Evolutionary conservation across 2,329 filamentous ascomycete genomes (phyloP), one percentile per base, ranked within the genome.

Genomic region (Alternaria gaisen): DNA sequence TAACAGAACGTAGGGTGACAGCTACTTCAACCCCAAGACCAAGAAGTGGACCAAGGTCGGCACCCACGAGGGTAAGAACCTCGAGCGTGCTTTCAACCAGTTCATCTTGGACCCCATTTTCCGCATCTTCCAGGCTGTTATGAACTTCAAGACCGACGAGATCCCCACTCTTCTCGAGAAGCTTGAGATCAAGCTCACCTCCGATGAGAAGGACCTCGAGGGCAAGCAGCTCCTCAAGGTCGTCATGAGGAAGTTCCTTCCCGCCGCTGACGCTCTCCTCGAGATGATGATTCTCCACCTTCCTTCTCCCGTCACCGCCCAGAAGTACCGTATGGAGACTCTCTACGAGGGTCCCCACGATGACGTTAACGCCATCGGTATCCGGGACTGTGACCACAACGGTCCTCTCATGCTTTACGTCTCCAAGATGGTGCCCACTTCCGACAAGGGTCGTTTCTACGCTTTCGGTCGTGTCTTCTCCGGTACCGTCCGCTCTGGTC

Each of bases 251-350:
- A 97, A 97, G 81, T 99, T 98, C 92, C 86, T 99, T 80, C 95
- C 95, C 74, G 95, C 95, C 78, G 95, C 95, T 73, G 95, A 99
- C 84, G 96, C 94, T 77, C 91, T 99, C 72, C 85, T 99, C 82
- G 95, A 99, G 89, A 99, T 99, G 95, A 97, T 99, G 93, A 94
- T 98, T 86, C 91, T 99, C 80, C 95, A 99, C 85, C 88, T 99
- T 79, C 95, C 95, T 78, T 98, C 95, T 71, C 95, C 95, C 80
- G 88, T 93, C 77, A 97, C 92, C 70, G 95, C 95, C 74, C 95
- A 99, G 88, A 91, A 86, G 83, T 99, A 99, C 89, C 95, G 95
- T 91, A 91, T 88, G 79, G 95, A 98, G 89, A 97, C 94, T 81
- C 89, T 99, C 72, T 99, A 99, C 87, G 95, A 99, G 88, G 95